These are phyloP conservation scores for Alternaria sp. DNA, from an alignment of 2,329 filamentous ascomycete species.

Conservation along the genomic window DNA sequence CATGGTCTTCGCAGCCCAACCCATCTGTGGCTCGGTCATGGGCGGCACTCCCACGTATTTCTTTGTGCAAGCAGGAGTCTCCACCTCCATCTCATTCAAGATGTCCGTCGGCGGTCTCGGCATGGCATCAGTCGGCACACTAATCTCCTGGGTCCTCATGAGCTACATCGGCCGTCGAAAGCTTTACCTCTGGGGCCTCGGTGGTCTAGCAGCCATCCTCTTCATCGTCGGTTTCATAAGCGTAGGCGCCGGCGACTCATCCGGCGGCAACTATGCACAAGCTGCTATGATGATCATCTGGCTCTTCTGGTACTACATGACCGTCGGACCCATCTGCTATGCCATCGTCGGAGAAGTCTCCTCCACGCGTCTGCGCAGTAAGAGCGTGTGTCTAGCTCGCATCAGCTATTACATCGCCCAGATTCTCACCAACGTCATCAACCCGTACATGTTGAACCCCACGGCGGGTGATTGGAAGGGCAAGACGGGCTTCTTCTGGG, in stretches of 20 bases:
- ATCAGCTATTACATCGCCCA: conserved; percentile 68
- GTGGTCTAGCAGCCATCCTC: conserved; percentile 67
- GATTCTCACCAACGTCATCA: conserved; percentile 79
- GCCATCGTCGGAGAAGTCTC: conserved; percentile 83
- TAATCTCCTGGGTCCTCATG: conserved; percentile 80
- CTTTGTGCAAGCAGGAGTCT: conserved; percentile 52
- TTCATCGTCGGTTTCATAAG: conserved; percentile 75
- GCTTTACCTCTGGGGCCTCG: conserved; percentile 74
- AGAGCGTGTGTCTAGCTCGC: conserved; percentile 82
- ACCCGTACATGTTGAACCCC: conserved; percentile 58
- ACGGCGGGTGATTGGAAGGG: conserved; percentile 83
- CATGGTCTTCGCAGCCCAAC: conserved; percentile 53
- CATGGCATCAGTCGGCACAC: conserved; percentile 65
- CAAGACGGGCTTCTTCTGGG: conserved; percentile 80
- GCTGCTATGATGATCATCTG: conserved; percentile 30
- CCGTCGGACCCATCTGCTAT: conserved; percentile 86
- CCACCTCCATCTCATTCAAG: conserved; percentile 45
- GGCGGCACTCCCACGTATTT: conserved; percentile 51
- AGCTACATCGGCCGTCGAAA: conserved; percentile 74
- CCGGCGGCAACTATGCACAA: conserved; percentile 48
- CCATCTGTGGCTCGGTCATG: conserved; percentile 31
- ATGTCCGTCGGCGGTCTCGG: conserved; percentile 60
- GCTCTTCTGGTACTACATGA: conserved; percentile 77
- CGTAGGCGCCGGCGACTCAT: conserved; percentile 39
- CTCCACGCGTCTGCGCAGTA: conserved; percentile 80